Percentiles rank a stretch among this genome's conserved stretches.
Evolutionary conservation across 495 filamentous ascomycete species (phyloP).

Genomic region (Aspergillus carlsbadensis): DNA sequence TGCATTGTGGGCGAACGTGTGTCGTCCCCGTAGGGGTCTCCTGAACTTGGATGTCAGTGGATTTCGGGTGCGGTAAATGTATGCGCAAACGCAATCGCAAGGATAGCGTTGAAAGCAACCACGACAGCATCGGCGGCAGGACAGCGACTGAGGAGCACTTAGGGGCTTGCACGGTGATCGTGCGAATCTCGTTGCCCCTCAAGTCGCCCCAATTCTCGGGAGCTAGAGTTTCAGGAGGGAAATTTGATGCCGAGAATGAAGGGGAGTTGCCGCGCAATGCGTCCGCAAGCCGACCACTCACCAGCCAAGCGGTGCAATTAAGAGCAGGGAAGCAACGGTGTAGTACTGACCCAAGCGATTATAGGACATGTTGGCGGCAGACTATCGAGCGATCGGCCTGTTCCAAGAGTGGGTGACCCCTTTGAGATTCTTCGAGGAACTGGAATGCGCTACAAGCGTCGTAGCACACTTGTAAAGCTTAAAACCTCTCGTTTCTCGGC

Average conservation of each 20-base stretch:
- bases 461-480: constrained; percentile 5
- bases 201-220: constrained; percentile 3
- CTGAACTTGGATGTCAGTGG: constrained; percentile 18
- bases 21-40: constrained; percentile 57
- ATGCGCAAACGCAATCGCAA: not conserved
- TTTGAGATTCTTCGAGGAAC: constrained; percentile 28
- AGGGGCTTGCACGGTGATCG: not conserved
- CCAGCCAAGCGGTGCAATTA: constrained; percentile 3
- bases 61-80: not conserved
- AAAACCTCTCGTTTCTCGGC: constrained; percentile 4
- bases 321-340: constrained; percentile 21
- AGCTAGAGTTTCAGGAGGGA: constrained; percentile 23
- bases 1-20: constrained; percentile 54
- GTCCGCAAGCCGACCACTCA: not conserved
- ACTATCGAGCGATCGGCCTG: constrained; percentile 20
- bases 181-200: not conserved
- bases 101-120: not conserved
- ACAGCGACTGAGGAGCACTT: not conserved
- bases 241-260: constrained; percentile 23
- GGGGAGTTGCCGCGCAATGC: constrained; percentile 17
- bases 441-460: constrained; percentile 29
- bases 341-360: constrained; percentile 69
- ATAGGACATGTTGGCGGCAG: constrained; percentile 50
- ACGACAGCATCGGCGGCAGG: not conserved
- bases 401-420: constrained; percentile 25